phyloP scores from a whole-genome alignment of 192 early-diverging fungal species.

The Backusella psychrophila region DNA sequence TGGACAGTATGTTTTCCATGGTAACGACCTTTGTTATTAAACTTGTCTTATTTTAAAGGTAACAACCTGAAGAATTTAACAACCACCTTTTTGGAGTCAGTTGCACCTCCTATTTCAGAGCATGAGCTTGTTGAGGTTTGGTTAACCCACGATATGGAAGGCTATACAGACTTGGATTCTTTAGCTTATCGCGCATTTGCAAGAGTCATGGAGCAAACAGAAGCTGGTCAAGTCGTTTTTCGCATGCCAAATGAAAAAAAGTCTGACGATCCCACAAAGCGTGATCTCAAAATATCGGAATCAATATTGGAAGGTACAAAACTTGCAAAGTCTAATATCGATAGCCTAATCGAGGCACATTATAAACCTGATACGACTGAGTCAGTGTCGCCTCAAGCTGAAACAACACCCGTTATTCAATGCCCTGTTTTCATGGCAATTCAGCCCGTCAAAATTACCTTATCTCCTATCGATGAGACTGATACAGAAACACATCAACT shows the following conservation, averaged over 20 bases:
- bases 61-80: constrained; percentile 46
- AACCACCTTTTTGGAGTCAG: constrained; percentile 48
- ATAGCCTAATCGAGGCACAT: constrained; percentile 50
- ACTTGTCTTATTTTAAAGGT: constrained; percentile 17
- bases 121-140: constrained; percentile 60
- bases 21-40: not conserved
- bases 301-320: constrained; percentile 49
- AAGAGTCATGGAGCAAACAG: constrained; percentile 57
- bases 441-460: constrained; percentile 42
- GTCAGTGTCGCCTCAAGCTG: constrained; percentile 1
- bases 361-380: constrained; percentile 28
- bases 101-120: constrained; percentile 57
- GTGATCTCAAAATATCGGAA: constrained; percentile 55
- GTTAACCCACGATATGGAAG: constrained; percentile 53
- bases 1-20: not conserved
- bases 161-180: constrained; percentile 47
- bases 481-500: constrained; percentile 22
- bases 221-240: constrained; percentile 55
- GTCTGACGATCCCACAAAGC: constrained; percentile 10
- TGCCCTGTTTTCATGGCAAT: constrained; percentile 60
- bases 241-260: constrained; percentile 32
- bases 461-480: constrained; percentile 34
- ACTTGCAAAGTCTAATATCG: constrained; percentile 55
- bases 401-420: constrained; percentile 35
- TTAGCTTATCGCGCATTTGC: constrained; percentile 51